Base-by-base conservation (phyloP, 495 filamentous ascomycete genomes). In the Lasiosphaeria hispida region DNA sequence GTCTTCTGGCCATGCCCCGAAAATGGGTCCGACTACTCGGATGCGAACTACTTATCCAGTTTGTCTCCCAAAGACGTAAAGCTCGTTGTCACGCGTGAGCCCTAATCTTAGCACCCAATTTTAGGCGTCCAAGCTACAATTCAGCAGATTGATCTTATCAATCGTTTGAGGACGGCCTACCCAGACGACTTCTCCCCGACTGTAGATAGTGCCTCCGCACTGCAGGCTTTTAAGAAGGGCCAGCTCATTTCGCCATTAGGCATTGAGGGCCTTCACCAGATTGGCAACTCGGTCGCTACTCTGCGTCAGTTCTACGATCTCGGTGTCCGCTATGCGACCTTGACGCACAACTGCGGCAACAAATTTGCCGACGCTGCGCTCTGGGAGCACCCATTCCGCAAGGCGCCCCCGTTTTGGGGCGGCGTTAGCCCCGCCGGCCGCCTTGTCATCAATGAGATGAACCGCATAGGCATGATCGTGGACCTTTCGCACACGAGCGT, bases 341-440 rank as follows among this genome's bases (percentile, higher is more conserved):
- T 98, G 10, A 96, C 90, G 3, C 92, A 95, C 73, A 96, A 96
- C 74, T 98, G 94, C 75, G 89, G 92, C 68, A 98, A 97, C 71
- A 77, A 74, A 35, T 97, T 87, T 72, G 91, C 92, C 30, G 94
- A 97, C 64, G 85, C 91, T 3, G 93, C 94, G 1, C 71, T 95
- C 7, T 65, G 64, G 63, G 75, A 77, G 59, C 55, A 73, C 8
- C 73, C 75, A 6, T 51, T 79, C 4, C 72, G 70, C 44, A 75
- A 73, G 37, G 76, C 85, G 19, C 74, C 66, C 57, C 80, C 75
- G 9, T 71, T 64, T 63, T 83, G 83, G 82, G 68, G 81, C 17
- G 90, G 90, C 3, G 72, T 97, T 13, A 91, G 87, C 59, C 72
- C 78, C 2, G 80, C 74, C 6, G 94, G 94, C n/a, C 76, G 79